Evolutionary conservation across 2,329 filamentous ascomycete genomes (phyloP), one percentile per base, ranked within the genome.

Genomic region (Cryphonectria parasitica): DNA sequence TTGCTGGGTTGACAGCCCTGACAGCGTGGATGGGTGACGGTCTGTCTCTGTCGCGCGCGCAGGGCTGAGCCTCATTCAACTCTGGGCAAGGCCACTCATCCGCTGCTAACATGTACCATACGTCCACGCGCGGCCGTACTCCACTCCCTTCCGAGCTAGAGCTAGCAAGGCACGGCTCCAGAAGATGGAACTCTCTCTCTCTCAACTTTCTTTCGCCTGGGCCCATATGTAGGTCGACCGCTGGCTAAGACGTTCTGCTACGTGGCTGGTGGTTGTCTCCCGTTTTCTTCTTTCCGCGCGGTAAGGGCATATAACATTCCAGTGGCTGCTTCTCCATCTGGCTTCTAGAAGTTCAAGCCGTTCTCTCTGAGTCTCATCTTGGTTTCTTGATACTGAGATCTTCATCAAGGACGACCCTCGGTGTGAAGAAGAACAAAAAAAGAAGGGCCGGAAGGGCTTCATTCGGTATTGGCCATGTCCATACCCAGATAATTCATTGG

Each of bases 241-340:
- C 39, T 36, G 61, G 36, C 34, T 15, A n/a, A n/a, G 41, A 45
- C 41, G 63, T 22, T 52, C 41, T 64, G 63, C 61, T 52, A 25
- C 17, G 43, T 25, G 63, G 28, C 28, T 43, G 62, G 41, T 45
- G 56, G 25, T 34, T 19, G 61, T 45, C 43, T 22, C 63, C 28
- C 43, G 31, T 3, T 39, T 25, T 15, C 13, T 39, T 25, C 25
- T 25, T 45, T 7, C 63, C 41, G 43, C 25, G 43, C 39, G 28
- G 41, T 13, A 49, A 64, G 39, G 25, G 62, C 8, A 64, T 64
- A 64, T 64, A 64, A 49, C 63, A 64, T 64, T 52, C 63, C 63
- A 64, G 49, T 41, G 63, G 63, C 63, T 49, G 63, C 63, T 52
- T 64, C 63, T 31, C 15, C 41, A 34, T n/a, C 41, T 25, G 28